Evolutionary conservation across 129 eudicot genomes (phyloP).

Genomic region (Calendula officinalis): DNA sequence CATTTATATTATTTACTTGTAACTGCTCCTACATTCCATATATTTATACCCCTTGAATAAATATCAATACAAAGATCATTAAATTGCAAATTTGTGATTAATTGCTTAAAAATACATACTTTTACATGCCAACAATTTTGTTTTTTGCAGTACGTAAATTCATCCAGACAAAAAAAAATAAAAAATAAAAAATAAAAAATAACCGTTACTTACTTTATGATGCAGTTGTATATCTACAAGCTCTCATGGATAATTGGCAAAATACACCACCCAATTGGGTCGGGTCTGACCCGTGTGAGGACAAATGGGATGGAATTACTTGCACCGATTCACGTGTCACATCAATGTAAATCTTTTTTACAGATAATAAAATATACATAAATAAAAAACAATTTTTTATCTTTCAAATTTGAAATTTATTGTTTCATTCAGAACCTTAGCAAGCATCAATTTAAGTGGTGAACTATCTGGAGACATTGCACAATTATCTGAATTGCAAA

Average conservation of each 20-base stretch:
- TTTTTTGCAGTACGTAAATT: no score
- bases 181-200: no score
- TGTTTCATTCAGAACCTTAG: constrained; percentile 52
- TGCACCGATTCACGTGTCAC: constrained; percentile 63
- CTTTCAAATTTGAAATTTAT: background rate
- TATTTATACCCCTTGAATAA: no score
- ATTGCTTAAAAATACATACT: no score
- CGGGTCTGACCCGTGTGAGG: constrained; percentile 64
- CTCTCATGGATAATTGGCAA: constrained; percentile 53
- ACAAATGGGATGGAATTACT: constrained; percentile 61
- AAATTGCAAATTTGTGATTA: no score
- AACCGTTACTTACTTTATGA: background rate
- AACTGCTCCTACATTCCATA: no score
- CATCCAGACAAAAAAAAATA: no score
- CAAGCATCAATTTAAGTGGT: constrained; percentile 55
- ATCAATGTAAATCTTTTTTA: constrained; percentile 48
- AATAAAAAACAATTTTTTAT: background rate
- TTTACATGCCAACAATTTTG: no score
- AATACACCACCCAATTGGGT: constrained; percentile 75
- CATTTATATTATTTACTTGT: no score
- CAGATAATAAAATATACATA: background rate
- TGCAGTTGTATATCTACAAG: constrained; percentile 50
- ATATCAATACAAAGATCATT: no score
- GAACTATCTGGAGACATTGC: constrained; percentile 61
- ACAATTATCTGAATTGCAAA: constrained; percentile 60